Evolutionary conservation across 768 basidiomycete genomes (phyloP), one percentile per base, ranked within the genome.

Genomic region (Neoboletus magnificus): DNA sequence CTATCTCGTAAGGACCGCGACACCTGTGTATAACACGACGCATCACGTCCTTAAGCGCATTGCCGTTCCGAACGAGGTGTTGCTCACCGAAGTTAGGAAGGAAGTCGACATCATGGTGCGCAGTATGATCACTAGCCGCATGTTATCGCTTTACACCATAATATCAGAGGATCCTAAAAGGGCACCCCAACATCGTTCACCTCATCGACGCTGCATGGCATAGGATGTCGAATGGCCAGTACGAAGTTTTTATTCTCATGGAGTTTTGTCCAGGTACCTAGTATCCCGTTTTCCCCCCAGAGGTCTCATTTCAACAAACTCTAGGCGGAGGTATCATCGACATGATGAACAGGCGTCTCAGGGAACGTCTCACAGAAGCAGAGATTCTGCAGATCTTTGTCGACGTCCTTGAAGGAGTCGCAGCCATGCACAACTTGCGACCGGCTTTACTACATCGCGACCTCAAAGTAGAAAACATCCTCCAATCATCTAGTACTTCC

Each of bases 201-300:
- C 86, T 98, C 71, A 91, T 98, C 67, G 96, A 96, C 74, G 94
- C 96, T 30, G 87, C 93, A 51, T 95, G 92, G 83, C 85, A 91
- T 57, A 83, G 85, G 62, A 80, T 91, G 70, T 77, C 91, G 6
- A 88, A 86, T 64, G 92, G 91, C 30, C 81, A 84, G 45, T 93
- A 89, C 66, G 97, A 98, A 72, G 95, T 98, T 18, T 97, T 97
- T 70, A 98, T 99, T 70, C 81, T 99, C 57, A 99, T 99, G 97
- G 97, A 99, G 69, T 97, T 87, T 71, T 96, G 93, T 71, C 80
- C 92, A 58, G 95, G 94, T 87, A 66, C 60, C 81, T 25, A 52
- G 49, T 39, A 6, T 48, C 20, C 23, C 22, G 15, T 45, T 53
- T 16, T 46, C 3, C 7, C 12, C 44, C 44, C 35, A 27, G 35